Percentiles rank a stretch among this genome's conserved stretches.
phyloP scores from a whole-genome alignment of 169 alveolate species.

The Perkinsus chesapeaki region DNA sequence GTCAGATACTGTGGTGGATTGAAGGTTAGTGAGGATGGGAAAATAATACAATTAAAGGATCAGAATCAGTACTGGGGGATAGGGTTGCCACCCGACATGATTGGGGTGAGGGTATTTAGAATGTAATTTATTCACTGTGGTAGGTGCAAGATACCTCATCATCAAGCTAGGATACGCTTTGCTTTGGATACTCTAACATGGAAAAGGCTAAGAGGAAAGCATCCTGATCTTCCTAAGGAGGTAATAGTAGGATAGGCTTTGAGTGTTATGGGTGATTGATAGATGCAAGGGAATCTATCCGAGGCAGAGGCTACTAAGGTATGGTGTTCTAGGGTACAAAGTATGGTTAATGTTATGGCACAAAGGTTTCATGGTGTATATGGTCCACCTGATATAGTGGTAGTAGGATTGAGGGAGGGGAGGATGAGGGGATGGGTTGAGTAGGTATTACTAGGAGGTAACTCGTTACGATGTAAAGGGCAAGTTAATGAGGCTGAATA shows the following conservation, averaged over 20 bases:
- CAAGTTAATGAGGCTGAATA: not conserved
- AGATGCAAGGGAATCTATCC: not conserved
- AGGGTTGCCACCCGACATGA: not conserved
- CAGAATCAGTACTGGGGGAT: not conserved
- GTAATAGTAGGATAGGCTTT: not conserved
- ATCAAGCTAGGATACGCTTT: constrained; percentile 3
- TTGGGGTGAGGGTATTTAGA: too few relatives aligned
- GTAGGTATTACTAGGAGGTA: not conserved
- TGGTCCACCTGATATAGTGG: not conserved
- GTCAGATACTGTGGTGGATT: not conserved
- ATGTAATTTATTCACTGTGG: not conserved
- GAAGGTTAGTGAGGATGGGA: not conserved
- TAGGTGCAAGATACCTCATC: constrained; percentile 3
- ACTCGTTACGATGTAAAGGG: not conserved
- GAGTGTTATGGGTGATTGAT: not conserved
- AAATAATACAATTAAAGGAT: not conserved
- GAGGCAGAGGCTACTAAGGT: not conserved
- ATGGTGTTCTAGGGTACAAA: not conserved
- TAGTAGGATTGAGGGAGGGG: not conserved
- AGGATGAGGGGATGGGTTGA: not conserved
- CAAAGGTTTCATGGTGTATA: not conserved
- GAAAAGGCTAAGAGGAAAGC: not conserved
- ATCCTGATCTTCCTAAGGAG: not conserved
- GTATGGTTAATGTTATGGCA: not conserved
- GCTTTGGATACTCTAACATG: not conserved